A percentile compares a stretch with the other conserved stretches of the same genome.
These are phyloP conservation scores for Collybiopsis luxurians DNA, from an alignment of 768 basidiomycete genomes.

Conservation along the genomic window DNA sequence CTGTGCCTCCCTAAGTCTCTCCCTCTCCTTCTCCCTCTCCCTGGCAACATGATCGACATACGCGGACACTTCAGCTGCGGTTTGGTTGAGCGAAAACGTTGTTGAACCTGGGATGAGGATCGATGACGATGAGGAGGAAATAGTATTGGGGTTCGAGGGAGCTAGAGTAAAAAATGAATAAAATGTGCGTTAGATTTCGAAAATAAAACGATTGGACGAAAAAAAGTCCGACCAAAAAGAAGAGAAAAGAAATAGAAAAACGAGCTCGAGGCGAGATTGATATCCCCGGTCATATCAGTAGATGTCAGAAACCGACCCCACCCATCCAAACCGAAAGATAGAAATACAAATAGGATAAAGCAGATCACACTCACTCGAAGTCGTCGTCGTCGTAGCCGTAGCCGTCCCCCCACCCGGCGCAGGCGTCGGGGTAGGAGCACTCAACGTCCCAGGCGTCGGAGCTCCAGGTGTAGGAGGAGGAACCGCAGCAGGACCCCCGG, in stretches of 20 bases:
- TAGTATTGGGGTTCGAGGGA: neutral
- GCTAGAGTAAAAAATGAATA: too few relatives aligned
- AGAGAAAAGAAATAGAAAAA: too few relatives aligned
- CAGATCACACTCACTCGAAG: too few relatives aligned
- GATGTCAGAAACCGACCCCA: too few relatives aligned
- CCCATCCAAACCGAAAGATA: too few relatives aligned
- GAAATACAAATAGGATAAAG: too few relatives aligned
- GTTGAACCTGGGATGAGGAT: slow-evolving; percentile 27
- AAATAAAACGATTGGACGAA: neutral
- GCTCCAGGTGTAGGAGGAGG: slow-evolving; percentile 6
- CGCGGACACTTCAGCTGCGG: slow-evolving; percentile 59
- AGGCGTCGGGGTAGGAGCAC: neutral
- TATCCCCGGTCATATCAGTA: too few relatives aligned
- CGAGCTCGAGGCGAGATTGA: too few relatives aligned
- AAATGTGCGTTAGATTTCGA: neutral
- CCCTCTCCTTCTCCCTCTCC: slow-evolving; percentile 77
- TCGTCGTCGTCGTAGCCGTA: too few relatives aligned
- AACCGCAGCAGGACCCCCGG: slow-evolving; percentile 17
- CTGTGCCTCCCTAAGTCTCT: slow-evolving; percentile 60
- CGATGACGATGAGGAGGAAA: too few relatives aligned
- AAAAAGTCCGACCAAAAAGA: neutral
- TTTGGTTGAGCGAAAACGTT: slow-evolving; percentile 32
- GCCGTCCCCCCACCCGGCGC: too few relatives aligned
- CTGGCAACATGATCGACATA: slow-evolving; percentile 76
- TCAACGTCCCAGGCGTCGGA: neutral